Evolutionary conservation across 129 eudicot species (phyloP), one percentile per base, ranked within the genome.

Genomic region (Pulicaria dysenterica): DNA sequence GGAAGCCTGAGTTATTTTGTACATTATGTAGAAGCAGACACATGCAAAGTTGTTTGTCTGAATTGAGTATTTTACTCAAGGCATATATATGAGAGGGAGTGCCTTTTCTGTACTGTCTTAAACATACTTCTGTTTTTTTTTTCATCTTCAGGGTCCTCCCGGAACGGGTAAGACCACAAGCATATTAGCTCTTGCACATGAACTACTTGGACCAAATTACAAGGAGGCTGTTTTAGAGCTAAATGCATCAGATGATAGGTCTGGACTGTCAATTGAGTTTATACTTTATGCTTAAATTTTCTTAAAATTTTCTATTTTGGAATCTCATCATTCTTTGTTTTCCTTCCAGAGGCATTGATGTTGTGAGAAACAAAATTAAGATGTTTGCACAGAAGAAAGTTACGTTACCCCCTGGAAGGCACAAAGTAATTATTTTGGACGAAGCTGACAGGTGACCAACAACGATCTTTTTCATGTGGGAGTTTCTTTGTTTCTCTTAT

Each of bases 351-450:
- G 97, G 99, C 2, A 90, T 95, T 79, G 97, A 90, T 81, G 97
- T 95, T 17, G 99, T 95, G 54, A 90, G 99, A 81, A 95, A 94
- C 85, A 94, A 94, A 82, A 90, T 94, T 65, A 94, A 94, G 96
- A 94, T 94, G 99, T 94, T 94, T 78, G 96, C 99, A 34, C 99
- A 95, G 72, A 90, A 90, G 88, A 90, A 88, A 80, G 99, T 95
- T 40, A 90, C 99, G 0, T 74, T 95, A 50, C 95, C 97, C 7
- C 90, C 97, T 64, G 99, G 97, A 31, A 78, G 96, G 17, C 99
- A 95, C 89, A 95, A 90, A 74, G 73, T 95, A 11, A 79, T 90
- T 6, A 88, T 90, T 3, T 79, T 90, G 82, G 97, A 90, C 66
- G 99, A 90, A 74, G 99, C 97, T 79, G 97, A 95, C 82, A 95